Conservation (phyloP, 768 basidiomycete species). For the Agrocybe pediades region DNA sequence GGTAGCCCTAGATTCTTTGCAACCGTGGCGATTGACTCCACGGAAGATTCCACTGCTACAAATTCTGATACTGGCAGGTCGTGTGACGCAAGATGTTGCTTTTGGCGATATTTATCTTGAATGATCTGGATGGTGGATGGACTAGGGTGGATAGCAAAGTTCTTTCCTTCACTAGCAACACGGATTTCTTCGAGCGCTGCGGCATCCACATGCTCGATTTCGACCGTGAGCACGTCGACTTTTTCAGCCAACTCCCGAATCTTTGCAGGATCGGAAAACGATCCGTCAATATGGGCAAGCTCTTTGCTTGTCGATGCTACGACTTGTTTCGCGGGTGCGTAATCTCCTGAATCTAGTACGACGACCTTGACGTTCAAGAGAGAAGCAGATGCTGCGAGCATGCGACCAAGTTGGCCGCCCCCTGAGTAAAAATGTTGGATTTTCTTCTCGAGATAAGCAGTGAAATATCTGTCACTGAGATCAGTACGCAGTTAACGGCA, state of each 20-base stretch:
- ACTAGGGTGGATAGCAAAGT: constrained; percentile 66
- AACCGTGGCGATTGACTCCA: constrained; percentile 53
- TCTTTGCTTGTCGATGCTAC: constrained; percentile 52
- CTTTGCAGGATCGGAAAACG: constrained; percentile 78
- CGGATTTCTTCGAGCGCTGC: constrained; percentile 67
- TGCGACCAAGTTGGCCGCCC: constrained; percentile 96
- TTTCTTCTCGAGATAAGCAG: constrained; percentile 8
- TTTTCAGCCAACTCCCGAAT: constrained; percentile 78
- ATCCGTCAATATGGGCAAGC: constrained; percentile 79
- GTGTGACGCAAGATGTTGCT: constrained; percentile 74
- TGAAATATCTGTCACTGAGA: constrained; percentile 11
- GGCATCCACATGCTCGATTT: constrained; percentile 95
- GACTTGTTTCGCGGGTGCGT: constrained; percentile 89
- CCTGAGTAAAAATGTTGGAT: constrained; percentile 49
- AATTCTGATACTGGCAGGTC: constrained; percentile 64
- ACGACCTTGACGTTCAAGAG: constrained; percentile 82
- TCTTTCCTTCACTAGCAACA: constrained; percentile 26
- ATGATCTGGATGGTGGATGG: constrained; percentile 84
- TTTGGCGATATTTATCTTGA: constrained; percentile 81
- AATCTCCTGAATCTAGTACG: constrained; percentile 82
- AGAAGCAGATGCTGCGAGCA: constrained; percentile 91
- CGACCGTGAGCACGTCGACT: constrained; percentile 89
- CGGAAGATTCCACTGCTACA: constrained; percentile 54
- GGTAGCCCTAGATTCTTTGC: constrained; percentile 73
- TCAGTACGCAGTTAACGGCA: constrained; percentile 3